A percentile compares a stretch with the other conserved stretches of the same genome.
These are phyloP conservation scores for Starmerella vaccinii DNA, from an alignment of 805 yeast genomes.

Conservation along the genomic window DNA sequence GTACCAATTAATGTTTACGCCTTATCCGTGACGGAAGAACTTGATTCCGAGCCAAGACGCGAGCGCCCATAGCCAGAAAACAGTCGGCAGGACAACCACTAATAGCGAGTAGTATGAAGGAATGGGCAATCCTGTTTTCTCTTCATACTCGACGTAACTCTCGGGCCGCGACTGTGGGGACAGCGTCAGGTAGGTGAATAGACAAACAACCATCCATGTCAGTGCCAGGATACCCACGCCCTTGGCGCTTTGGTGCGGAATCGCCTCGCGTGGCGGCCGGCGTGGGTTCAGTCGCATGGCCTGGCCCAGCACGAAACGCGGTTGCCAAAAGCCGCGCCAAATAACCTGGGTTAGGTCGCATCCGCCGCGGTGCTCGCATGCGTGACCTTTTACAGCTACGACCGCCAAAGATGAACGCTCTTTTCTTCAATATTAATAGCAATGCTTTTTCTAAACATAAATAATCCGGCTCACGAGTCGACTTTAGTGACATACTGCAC, in stretches of 20 bases:
- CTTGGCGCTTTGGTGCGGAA: slow-evolving; percentile 8
- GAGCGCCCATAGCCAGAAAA: slow-evolving; percentile 59
- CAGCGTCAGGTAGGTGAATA: slow-evolving; percentile 5
- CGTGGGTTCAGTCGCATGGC: slow-evolving; percentile 22
- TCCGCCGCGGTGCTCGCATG: no score
- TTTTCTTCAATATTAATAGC: no score
- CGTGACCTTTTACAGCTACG: no score
- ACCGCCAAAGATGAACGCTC: no score
- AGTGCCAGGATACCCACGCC: slow-evolving; percentile 13
- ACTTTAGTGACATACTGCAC: no score
- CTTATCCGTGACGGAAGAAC: slow-evolving; percentile 62
- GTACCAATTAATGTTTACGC: no score
- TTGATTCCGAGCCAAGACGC: slow-evolving; percentile 73
- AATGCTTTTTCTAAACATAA: no score
- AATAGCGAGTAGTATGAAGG: slow-evolving; percentile 34
- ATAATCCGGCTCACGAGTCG: no score
- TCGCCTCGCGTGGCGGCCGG: slow-evolving; percentile 13
- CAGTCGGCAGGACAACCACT: slow-evolving; percentile 31
- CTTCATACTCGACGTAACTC: slow-evolving; percentile 18
- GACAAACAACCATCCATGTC: slow-evolving; percentile 16
- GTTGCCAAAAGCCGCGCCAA: not conserved
- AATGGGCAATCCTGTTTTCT: slow-evolving; percentile 33
- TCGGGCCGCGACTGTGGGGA: slow-evolving; percentile 3
- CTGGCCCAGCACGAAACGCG: not conserved
- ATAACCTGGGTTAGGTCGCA: not conserved